Base-by-base conservation (phyloP, 23 red algal species). In the Porphyridium purpureum region DNA sequence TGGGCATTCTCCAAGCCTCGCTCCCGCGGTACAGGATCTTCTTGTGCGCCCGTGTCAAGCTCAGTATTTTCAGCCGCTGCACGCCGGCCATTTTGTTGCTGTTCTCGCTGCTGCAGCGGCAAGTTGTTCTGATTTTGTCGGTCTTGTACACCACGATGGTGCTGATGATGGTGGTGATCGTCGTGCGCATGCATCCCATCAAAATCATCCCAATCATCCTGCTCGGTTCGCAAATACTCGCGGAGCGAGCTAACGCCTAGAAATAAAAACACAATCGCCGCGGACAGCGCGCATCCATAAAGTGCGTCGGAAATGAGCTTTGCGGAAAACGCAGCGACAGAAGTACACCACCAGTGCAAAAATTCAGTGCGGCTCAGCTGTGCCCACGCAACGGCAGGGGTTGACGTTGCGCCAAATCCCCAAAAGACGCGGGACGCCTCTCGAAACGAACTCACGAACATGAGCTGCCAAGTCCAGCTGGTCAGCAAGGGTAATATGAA, bases 211-310 rank as follows among this genome's bases (percentile, higher is more conserved):
- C 6, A 32, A 2, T 41, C 69, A 4, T 75, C 80, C 21, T 73
- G 29, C 1, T 15, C 28, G 32, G 17, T 57, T n/a, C 53, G 28
- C 1, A 85, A 47, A 19, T 73, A 72, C 31, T 85, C 69, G 24
- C 70, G 70, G 44, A 76, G 34, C 21, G 57, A 64, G 2, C 67
- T 68, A 7, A 76, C 70, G 31, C 80, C 67, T 9, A 85, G 46
- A 69, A 85, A 74, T 35, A 85, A 59, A 32, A 85, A 67, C 9
- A 85, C 80, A 51, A 85, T 85, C n/a, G 56, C 66, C 15, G 80
- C 80, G 7, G 67, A 74, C 31, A 85, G 60, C 33, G 74, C 53
- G 54, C 67, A 85, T 6, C 80, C 80, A 24, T 85, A 72, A 22
- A 85, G 69, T 7, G 66, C 57, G 56, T 85, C 80, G n/a, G n/a